Conservation (phyloP, 805 yeast species). For the Dipodascopsis tothii region DNA sequence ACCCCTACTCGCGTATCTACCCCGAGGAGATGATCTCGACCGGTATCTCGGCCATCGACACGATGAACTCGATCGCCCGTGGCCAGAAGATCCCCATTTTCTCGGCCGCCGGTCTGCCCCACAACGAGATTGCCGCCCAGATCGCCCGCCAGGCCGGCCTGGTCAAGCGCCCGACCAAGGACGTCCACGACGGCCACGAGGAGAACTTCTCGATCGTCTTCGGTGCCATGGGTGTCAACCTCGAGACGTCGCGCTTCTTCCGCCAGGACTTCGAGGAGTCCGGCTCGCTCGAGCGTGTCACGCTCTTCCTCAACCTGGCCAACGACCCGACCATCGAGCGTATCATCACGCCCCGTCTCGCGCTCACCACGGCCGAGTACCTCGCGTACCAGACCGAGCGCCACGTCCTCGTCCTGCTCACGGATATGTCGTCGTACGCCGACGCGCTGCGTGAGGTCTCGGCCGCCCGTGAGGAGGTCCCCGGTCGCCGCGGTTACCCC, state of each 20-base stretch:
- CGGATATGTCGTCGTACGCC: constrained; percentile 99
- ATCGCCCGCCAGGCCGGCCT: constrained; percentile 99
- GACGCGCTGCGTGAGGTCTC: constrained; percentile 99
- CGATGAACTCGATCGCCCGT: constrained; percentile 99
- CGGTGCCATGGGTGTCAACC: constrained; percentile 99
- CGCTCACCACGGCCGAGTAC: constrained; percentile 96
- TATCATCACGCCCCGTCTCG: constrained; percentile 97
- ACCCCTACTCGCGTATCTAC: constrained; percentile 95
- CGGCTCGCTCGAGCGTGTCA: constrained; percentile 96
- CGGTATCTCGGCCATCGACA: constrained; percentile 96
- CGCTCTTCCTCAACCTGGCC: constrained; percentile 92
- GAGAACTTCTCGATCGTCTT: constrained; percentile 98
- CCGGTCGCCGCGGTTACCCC: constrained; percentile 99
- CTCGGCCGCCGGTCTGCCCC: constrained; percentile 98
- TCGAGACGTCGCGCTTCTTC: constrained; percentile 97
- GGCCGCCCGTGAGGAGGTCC: constrained; percentile 99
- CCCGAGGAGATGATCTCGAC: constrained; percentile 99
- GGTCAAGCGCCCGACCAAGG: constrained; percentile 93
- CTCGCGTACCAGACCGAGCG: constrained; percentile 98
- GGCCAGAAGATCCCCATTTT: constrained; percentile 99
- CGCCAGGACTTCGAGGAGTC: constrained; percentile 99
- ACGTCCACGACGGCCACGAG: constrained; percentile 99
- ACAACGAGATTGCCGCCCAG: constrained; percentile 99
- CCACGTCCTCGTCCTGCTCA: constrained; percentile 93
- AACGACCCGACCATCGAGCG: constrained; percentile 99